These are phyloP conservation scores for Microdochium nivale DNA, from an alignment of 2,329 filamentous ascomycete species.

Conservation along the genomic window DNA sequence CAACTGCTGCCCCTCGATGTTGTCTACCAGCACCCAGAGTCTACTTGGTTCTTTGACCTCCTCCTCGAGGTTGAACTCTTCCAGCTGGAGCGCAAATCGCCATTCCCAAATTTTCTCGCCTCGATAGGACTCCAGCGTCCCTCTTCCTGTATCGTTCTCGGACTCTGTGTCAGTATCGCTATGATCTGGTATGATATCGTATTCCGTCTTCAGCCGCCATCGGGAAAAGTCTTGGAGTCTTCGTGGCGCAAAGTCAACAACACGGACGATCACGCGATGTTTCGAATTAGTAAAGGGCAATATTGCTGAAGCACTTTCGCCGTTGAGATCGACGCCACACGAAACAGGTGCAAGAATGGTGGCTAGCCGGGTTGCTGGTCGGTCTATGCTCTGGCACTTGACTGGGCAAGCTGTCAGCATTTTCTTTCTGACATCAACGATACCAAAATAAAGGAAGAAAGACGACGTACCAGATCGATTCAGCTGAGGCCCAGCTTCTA, in stretches of 20 bases:
- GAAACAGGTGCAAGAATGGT: constrained; percentile 28
- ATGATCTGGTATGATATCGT: constrained; percentile 38
- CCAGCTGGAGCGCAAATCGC: constrained; percentile 72
- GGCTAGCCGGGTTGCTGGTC: constrained; percentile 23
- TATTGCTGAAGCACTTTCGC: constrained; percentile 22
- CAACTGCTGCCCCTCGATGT: constrained; percentile 40
- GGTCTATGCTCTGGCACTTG: constrained; percentile 33
- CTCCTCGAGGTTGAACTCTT: constrained; percentile 47
- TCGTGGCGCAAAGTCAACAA: constrained; percentile 71
- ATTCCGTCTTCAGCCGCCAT: constrained; percentile 35
- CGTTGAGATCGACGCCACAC: constrained; percentile 34
- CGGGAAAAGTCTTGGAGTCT: constrained; percentile 63
- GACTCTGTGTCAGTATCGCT: constrained; percentile 21
- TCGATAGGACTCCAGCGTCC: constrained; percentile 13
- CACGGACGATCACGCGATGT: constrained; percentile 62
- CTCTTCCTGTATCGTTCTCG: constrained; percentile 17
- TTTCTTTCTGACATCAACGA: constrained; percentile 5
- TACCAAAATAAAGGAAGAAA: not conserved
- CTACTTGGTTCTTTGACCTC: constrained; percentile 28
- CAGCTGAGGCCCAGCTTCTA: not conserved
- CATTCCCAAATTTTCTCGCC: constrained; percentile 60
- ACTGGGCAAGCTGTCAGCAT: constrained; percentile 20
- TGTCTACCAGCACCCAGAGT: constrained; percentile 63
- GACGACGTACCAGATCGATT: not conserved
- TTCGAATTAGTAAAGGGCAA: constrained; percentile 69